A percentile compares a stretch with the other conserved stretches of the same genome.
These are phyloP conservation scores for Durio zibethinus DNA, from an alignment of 345 rosid genomes.

Conservation along the genomic window DNA sequence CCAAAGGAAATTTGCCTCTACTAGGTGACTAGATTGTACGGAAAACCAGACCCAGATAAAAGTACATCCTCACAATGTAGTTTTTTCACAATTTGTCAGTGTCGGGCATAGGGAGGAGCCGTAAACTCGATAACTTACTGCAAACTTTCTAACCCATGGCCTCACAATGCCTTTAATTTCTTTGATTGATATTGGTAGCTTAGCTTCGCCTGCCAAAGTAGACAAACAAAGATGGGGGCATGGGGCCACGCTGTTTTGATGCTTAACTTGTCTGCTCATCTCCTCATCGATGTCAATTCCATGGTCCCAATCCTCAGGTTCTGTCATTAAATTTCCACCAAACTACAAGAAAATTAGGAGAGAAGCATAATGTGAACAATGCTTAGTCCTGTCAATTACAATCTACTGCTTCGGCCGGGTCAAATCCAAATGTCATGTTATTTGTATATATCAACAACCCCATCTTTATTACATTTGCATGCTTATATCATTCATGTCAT, in stretches of 20 bases:
- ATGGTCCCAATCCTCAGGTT: neutral
- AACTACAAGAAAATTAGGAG: neutral
- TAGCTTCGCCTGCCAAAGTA: neutral
- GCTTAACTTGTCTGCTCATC: slow-evolving; percentile 1
- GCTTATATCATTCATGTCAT: neutral
- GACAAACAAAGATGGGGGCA: neutral
- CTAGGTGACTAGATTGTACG: neutral
- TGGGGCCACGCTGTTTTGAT: neutral
- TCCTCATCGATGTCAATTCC: neutral
- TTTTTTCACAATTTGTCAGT: neutral
- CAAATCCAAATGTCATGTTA: neutral
- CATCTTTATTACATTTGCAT: neutral
- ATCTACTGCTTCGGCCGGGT: neutral
- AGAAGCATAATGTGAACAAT: neutral
- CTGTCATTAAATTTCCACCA: neutral
- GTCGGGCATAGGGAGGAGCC: neutral
- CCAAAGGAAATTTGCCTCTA: slow-evolving; percentile 5
- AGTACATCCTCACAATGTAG: neutral
- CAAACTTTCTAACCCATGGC: neutral
- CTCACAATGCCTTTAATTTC: neutral
- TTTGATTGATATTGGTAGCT: neutral
- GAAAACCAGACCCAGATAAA: neutral
- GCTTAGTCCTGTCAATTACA: neutral
- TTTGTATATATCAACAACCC: neutral
- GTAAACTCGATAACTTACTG: neutral